These are phyloP conservation scores for Neonectria sp. DNA, from an alignment of 2,329 filamentous ascomycete species.

Conservation along the genomic window DNA sequence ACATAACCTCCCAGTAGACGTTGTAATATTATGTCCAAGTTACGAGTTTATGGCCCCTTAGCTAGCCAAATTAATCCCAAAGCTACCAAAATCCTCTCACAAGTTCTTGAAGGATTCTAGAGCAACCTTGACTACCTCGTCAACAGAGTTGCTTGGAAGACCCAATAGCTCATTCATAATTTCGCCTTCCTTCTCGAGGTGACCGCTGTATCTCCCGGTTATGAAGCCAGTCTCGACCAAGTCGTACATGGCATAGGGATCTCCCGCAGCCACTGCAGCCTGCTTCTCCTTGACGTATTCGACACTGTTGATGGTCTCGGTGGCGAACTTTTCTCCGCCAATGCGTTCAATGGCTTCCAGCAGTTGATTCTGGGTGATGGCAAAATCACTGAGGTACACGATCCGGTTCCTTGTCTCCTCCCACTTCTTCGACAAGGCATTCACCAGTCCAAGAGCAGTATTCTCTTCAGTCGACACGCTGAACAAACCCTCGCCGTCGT, in stretches of 20 bases:
- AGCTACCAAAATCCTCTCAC: neutral
- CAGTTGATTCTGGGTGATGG: conserved; percentile 50
- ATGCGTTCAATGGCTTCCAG: conserved; percentile 65
- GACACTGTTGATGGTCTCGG: conserved; percentile 45
- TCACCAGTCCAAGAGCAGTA: conserved; percentile 49
- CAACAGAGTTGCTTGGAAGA: conserved; percentile 38
- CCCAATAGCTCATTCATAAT: conserved; percentile 52
- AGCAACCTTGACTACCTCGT: conserved; percentile 31
- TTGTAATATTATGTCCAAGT: too few species aligned
- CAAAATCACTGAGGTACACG: conserved; percentile 53
- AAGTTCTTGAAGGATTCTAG: conserved; percentile 11
- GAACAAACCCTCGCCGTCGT: conserved; percentile 53
- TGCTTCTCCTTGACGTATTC: conserved; percentile 49
- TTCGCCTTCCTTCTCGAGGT: conserved; percentile 52
- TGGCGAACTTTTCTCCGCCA: conserved; percentile 58
- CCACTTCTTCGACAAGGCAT: conserved; percentile 44
- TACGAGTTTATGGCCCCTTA: too few species aligned
- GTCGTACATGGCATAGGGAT: conserved; percentile 42
- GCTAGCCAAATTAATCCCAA: too few species aligned
- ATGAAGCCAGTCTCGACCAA: conserved; percentile 53
- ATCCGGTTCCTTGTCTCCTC: conserved; percentile 53
- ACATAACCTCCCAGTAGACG: too few species aligned
- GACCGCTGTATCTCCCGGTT: conserved; percentile 50
- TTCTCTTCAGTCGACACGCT: conserved; percentile 54
- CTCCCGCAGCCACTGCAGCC: conserved; percentile 43